These are phyloP conservation scores for Allantophomopsis cytisporea DNA, from an alignment of 2,329 filamentous ascomycete species.

Conservation along the genomic window DNA sequence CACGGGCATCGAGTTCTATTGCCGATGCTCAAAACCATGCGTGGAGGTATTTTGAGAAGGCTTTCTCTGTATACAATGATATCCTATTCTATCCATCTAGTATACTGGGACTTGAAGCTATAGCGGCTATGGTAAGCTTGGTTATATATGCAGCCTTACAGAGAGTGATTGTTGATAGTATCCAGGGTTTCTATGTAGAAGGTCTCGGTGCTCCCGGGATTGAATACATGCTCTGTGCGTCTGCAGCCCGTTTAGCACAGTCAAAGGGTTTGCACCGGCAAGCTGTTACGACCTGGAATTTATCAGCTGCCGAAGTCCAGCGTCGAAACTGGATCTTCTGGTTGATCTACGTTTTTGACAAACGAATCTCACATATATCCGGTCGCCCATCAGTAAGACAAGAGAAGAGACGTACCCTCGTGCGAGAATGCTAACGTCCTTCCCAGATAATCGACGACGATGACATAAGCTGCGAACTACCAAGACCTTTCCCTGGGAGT, in stretches of 20 bases:
- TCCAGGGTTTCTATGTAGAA: background rate
- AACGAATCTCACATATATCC: conserved; percentile 7
- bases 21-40: background rate
- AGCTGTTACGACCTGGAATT: background rate
- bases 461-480: conserved; percentile 6
- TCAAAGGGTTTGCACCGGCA: conserved; percentile 2
- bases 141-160: too few species aligned
- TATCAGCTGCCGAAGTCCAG: conserved; percentile 2
- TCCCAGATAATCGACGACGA: conserved; percentile 6
- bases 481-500: background rate
- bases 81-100: background rate
- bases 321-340: conserved; percentile 9
- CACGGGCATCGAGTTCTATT: background rate
- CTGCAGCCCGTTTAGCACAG: conserved; percentile 1
- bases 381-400: conserved; percentile 8
- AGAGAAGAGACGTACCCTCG: background rate
- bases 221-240: conserved; percentile 3
- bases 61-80: conserved; percentile 1
- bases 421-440: background rate
- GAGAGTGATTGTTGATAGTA: background rate
- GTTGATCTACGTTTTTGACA: conserved; percentile 8
- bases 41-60: conserved; percentile 3
- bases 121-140: conserved; percentile 1
- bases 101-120: background rate
- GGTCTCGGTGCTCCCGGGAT: background rate